These are phyloP conservation scores for Podaxis sp. DNA, from an alignment of 768 basidiomycete species.

Conservation along the genomic window DNA sequence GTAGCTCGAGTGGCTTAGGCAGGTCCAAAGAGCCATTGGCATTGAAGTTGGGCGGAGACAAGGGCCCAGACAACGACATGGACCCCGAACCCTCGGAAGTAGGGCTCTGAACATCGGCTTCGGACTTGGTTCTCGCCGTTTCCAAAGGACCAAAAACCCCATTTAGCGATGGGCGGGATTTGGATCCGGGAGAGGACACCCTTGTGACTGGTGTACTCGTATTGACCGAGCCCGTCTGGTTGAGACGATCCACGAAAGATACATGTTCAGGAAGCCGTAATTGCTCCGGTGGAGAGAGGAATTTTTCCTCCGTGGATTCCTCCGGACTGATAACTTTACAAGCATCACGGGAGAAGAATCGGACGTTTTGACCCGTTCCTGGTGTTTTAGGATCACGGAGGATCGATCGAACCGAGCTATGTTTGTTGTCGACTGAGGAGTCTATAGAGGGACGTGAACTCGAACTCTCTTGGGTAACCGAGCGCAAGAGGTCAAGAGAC, in stretches of 20 bases:
- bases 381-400: conserved; percentile 68
- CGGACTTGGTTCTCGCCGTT: conserved; percentile 17
- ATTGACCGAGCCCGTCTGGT: conserved; percentile 20
- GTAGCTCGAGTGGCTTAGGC: conserved; percentile 50
- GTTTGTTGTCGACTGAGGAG: conserved; percentile 24
- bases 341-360: conserved; percentile 70
- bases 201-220: conserved; percentile 27
- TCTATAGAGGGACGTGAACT: conserved; percentile 13
- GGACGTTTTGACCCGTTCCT: conserved; percentile 74
- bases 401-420: conserved; percentile 65
- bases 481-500: conserved; percentile 35
- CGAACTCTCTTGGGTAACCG: conserved; percentile 17
- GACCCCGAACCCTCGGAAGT: conserved; percentile 22
- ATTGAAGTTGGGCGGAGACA: conserved; percentile 36
- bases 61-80: conserved; percentile 28
- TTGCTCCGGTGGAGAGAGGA: conserved; percentile 25
- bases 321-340: conserved; percentile 67
- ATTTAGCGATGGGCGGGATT: conserved; percentile 39
- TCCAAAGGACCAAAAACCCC: conserved; percentile 48
- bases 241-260: conserved; percentile 28
- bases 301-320: conserved; percentile 40
- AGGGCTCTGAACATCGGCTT: conserved; percentile 6
- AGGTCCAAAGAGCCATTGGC: conserved; percentile 52
- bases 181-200: conserved; percentile 25
- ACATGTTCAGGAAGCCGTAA: conserved; percentile 17